Evolutionary conservation across 2,329 filamentous ascomycete species (phyloP).

Genomic region (Venturia effusa): DNA sequence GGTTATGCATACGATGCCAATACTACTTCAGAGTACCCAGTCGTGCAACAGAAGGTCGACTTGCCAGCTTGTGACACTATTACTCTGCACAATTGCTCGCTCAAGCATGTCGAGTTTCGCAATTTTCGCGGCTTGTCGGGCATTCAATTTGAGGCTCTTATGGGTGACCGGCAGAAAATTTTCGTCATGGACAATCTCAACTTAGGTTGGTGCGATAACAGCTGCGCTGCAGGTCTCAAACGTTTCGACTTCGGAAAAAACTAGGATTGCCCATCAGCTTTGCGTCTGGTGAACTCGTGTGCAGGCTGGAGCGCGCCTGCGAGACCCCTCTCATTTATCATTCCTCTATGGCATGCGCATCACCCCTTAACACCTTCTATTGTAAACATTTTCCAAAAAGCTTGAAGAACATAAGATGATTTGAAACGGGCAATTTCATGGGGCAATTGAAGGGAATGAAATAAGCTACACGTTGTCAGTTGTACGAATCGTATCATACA

Average conservation of each 20-base stretch:
- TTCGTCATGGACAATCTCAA: constrained; percentile 40
- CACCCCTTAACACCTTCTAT: background rate
- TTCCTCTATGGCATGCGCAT: background rate
- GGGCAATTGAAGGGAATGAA: background rate
- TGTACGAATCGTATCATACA: background rate
- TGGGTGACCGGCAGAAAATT: constrained; percentile 23
- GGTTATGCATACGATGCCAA: constrained; percentile 32
- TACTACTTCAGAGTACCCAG: constrained; percentile 22
- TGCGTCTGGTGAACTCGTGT: background rate
- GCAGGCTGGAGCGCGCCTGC: background rate
- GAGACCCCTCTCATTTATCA: background rate
- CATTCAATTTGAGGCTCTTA: constrained; percentile 38
- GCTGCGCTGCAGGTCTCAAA: constrained; percentile 34
- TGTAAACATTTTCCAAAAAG: background rate
- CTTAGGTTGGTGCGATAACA: constrained; percentile 40
- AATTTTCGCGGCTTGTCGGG: constrained; percentile 33
- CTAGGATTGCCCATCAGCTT: background rate
- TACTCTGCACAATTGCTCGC: constrained; percentile 28
- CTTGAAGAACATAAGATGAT: background rate
- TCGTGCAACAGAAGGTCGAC: constrained; percentile 22
- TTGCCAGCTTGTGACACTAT: constrained; percentile 26
- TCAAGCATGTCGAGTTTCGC: constrained; percentile 28
- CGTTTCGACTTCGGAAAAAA: constrained; percentile 13
- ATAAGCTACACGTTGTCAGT: background rate
- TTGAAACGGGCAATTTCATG: background rate